These are phyloP conservation scores for Candida ipomoeae DNA, from an alignment of 805 yeast genomes.

Conservation along the genomic window DNA sequence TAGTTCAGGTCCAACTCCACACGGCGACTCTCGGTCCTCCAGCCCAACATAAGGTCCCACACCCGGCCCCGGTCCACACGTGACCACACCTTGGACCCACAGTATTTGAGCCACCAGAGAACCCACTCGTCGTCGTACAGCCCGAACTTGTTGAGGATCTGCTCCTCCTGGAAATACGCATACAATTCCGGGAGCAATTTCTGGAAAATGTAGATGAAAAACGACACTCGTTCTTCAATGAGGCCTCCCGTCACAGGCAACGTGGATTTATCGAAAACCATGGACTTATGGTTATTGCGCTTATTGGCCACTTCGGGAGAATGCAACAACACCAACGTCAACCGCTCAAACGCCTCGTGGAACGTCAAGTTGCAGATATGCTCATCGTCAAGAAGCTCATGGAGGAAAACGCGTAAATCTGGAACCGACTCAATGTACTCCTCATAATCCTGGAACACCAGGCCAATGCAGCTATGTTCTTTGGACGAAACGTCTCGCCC, in stretches of 20 bases:
- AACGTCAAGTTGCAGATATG: slow-evolving; percentile 43
- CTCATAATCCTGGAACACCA: slow-evolving; percentile 36
- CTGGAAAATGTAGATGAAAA: slow-evolving; percentile 61
- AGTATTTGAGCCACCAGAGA: slow-evolving; percentile 91
- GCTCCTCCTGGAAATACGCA: slow-evolving; percentile 75
- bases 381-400: slow-evolving; percentile 26
- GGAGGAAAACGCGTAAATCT: slow-evolving; percentile 21
- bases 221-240: slow-evolving; percentile 61
- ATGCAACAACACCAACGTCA: slow-evolving; percentile 71
- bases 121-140: slow-evolving; percentile 80
- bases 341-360: slow-evolving; percentile 68
- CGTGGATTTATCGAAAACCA: slow-evolving; percentile 31
- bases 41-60: slow-evolving; percentile 86
- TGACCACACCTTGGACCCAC: slow-evolving; percentile 83
- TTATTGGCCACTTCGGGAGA: slow-evolving; percentile 50
- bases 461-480: slow-evolving; percentile 28
- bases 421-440: slow-evolving; percentile 33
- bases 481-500: slow-evolving; percentile 43
- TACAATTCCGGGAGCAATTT: slow-evolving; percentile 71
- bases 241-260: slow-evolving; percentile 58
- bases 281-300: slow-evolving; percentile 6
- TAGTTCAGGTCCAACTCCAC: slow-evolving; percentile 27
- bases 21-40: slow-evolving; percentile 44
- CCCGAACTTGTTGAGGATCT: slow-evolving; percentile 54
- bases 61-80: slow-evolving; percentile 77